Evolutionary conservation across 163 green algal genomes (phyloP), one percentile per base, ranked within the genome.

Genomic region (Smithsoniella earleae): DNA sequence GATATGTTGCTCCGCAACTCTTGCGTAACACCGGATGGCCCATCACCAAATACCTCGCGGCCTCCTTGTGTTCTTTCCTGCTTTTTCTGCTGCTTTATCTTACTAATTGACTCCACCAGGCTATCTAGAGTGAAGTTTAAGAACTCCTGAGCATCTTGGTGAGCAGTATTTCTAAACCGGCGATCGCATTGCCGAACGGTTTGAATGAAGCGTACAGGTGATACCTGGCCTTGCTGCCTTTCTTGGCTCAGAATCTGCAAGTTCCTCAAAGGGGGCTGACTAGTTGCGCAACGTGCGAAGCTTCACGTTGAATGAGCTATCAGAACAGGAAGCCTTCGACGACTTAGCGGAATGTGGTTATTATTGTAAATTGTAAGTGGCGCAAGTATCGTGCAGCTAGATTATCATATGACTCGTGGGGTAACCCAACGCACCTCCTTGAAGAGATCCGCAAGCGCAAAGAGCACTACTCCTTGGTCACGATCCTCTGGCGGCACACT

Each of bases 141-240:
- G 77, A 99, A 98, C 82, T 99, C 94, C 66, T 99, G 94, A 1
- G 94, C 94, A 80, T 99, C 94, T 87, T 98, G 91, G 34, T 74
- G 75, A 66, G n/a, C 10, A 16, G 65, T 69, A 34, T 69, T 69
- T 25, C 58, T 30, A 38, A 69, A 69, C 25, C 54, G 30, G 36
- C 43, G 54, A 38, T 46, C 38, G 8, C 31, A 44, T 55, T 62
- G 18, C 18, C 62, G 72, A 34, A 74, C 22, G 3, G 36, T 30
- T 0, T 22, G 28, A 20, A 73, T 54, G 62, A 69, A 52, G 2
- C 37, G 36, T 10, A 10, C 6, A 44, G 40, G 36, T 36, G 36
- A 28, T 3, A 72, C 33, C 46, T 36, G n/a, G 3, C 38, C 62
- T 36, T 46, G 27, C 8, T 28, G 55, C 36, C 27, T 46, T 38